These are phyloP conservation scores for Xylaria sp. DNA, from an alignment of 2,329 filamentous ascomycete species.

Conservation along the genomic window DNA sequence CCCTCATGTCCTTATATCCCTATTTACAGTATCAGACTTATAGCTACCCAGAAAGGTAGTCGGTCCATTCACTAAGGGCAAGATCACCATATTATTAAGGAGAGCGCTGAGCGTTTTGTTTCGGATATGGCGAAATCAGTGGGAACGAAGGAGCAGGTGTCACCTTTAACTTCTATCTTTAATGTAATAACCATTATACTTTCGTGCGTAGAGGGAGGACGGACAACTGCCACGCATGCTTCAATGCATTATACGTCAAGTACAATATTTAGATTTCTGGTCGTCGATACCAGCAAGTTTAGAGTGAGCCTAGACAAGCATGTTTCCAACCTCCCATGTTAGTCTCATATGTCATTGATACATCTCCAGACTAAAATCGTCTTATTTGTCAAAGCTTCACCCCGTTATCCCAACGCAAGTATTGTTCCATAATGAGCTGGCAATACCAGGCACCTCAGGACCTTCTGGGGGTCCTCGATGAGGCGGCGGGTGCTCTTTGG, in stretches of 20 bases:
- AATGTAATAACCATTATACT: no score
- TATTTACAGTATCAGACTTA: neutral
- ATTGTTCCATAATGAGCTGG: neutral
- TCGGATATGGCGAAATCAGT: no score
- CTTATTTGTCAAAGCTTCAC: neutral
- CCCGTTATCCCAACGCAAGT: neutral
- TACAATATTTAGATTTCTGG: no score
- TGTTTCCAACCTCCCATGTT: neutral
- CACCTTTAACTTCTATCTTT: no score
- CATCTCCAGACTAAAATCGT: neutral
- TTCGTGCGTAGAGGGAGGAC: no score
- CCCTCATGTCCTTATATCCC: neutral
- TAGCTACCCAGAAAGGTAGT: neutral
- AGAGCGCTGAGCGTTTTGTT: no score
- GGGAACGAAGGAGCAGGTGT: no score
- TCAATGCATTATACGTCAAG: no score
- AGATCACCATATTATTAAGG: neutral
- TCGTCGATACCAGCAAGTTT: neutral
- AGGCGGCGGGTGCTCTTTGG: neutral
- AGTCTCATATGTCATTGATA: neutral
- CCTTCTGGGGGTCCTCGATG: neutral
- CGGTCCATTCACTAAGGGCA: neutral
- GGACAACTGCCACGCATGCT: no score
- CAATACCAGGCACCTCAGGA: neutral
- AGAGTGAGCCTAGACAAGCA: neutral